These are phyloP conservation scores for Mycena citricolor DNA, from an alignment of 1,284 basidiomycete species.

Conservation along the genomic window DNA sequence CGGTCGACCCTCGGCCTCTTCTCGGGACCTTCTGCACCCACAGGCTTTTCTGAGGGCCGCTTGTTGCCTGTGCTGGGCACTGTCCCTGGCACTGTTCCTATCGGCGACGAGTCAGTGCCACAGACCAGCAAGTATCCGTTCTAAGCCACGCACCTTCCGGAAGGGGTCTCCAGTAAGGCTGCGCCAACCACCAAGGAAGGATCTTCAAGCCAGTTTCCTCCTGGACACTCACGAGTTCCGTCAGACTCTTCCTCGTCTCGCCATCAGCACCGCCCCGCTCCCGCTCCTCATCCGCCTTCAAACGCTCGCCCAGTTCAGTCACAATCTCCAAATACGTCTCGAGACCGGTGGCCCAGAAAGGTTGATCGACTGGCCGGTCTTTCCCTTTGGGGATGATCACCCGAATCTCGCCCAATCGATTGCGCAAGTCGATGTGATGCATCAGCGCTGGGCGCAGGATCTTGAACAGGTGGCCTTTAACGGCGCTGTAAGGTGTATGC, in stretches of 20 bases:
- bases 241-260: conserved; percentile 37
- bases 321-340: conserved; percentile 62
- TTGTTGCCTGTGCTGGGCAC: no score
- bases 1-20: no score
- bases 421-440: conserved; percentile 71
- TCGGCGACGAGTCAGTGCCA: conserved; percentile 44
- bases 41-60: no score
- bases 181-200: conserved; percentile 82
- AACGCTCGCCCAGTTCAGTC: conserved; percentile 61
- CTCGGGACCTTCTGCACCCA: no score
- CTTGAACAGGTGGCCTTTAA: conserved; percentile 95
- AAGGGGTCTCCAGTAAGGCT: conserved; percentile 73
- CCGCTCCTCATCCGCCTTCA: conserved; percentile 47
- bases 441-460: conserved; percentile 79
- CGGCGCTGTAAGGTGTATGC: conserved; percentile 69
- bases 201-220: conserved; percentile 53
- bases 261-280: conserved; percentile 25
- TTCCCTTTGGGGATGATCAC: conserved; percentile 35
- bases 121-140: no score
- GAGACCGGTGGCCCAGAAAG: conserved; percentile 32
- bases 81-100: no score
- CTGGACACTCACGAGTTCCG: conserved; percentile 50
- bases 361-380: conserved; percentile 31
- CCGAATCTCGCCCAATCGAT: conserved; percentile 53
- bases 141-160: conserved; percentile 36